A percentile compares a stretch with the other conserved stretches of the same genome.
Conservation (phyloP, 192 early-diverging fungal genomes). For the Coemansia biformis region DNA sequence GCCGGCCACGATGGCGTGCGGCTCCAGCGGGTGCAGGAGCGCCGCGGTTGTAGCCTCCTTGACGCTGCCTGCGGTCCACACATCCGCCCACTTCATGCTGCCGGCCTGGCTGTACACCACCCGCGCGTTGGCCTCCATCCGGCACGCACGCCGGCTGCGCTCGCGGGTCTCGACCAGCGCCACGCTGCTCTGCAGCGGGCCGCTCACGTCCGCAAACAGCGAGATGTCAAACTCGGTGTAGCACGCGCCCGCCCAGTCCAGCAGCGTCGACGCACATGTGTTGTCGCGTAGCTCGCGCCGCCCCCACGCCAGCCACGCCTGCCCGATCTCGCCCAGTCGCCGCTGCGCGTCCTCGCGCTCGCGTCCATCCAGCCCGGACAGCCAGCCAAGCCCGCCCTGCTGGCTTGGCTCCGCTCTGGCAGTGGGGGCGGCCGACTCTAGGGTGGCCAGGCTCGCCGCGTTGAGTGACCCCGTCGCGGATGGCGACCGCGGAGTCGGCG, state of each 20-base stretch:
- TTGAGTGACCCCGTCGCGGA: conserved; percentile 11
- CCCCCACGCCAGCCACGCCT: conserved; percentile 43
- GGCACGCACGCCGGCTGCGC: conserved; percentile 24
- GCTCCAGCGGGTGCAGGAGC: conserved; percentile 80
- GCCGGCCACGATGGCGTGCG: conserved; percentile 75
- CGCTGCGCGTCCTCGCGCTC: conserved; percentile 11
- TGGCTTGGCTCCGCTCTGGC: not conserved
- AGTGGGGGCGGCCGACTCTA: not conserved
- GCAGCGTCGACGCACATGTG: conserved; percentile 28
- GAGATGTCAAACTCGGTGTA: conserved; percentile 49
- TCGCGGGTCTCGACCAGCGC: conserved; percentile 44
- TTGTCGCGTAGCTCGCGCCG: conserved; percentile 35
- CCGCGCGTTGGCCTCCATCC: conserved; percentile 29
- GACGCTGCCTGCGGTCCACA: conserved; percentile 26
- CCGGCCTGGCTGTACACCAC: conserved; percentile 16
- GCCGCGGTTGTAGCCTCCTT: conserved; percentile 14
- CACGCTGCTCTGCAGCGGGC: conserved; percentile 37
- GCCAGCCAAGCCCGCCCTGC: conserved; percentile 7
- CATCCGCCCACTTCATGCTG: conserved; percentile 27
- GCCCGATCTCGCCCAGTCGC: conserved; percentile 15
- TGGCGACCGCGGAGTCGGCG: conserved; percentile 15
- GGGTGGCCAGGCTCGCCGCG: conserved; percentile 9
- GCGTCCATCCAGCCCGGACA: conserved; percentile 7
- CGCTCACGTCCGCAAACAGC: conserved; percentile 44
- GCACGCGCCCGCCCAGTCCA: conserved; percentile 49